Percentiles rank a stretch among this genome's conserved stretches.
phyloP scores from a whole-genome alignment of 1,284 basidiomycete species.

The Leccinum subspadiceum region DNA sequence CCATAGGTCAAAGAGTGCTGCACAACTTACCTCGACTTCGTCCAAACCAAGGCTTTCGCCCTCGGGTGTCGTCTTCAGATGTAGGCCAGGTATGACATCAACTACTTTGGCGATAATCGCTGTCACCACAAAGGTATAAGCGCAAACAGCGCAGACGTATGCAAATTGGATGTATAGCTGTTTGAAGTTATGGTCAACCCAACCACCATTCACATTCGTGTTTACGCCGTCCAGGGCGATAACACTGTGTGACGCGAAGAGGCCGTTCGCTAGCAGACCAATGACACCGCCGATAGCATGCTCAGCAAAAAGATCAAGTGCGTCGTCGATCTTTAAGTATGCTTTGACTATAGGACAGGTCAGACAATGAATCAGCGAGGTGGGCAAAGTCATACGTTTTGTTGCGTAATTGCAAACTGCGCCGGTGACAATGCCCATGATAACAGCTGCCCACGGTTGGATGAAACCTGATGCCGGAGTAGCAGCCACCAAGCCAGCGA shows the following conservation, averaged over 20 bases:
- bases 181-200: conserved; percentile 70
- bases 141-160: conserved; percentile 72
- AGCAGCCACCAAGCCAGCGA: conserved; percentile 89
- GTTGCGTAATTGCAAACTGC: conserved; percentile 86
- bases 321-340: conserved; percentile 71
- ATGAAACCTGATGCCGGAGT: conserved; percentile 75
- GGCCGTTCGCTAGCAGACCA: conserved; percentile 74
- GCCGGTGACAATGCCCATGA: conserved; percentile 78
- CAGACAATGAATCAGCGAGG: background rate
- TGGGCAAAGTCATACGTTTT: conserved; percentile 53
- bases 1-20: background rate
- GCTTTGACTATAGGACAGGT: conserved; percentile 54
- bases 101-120: conserved; percentile 66
- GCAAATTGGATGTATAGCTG: conserved; percentile 82
- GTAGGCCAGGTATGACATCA: conserved; percentile 76
- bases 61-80: conserved; percentile 71
- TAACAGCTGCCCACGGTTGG: conserved; percentile 66
- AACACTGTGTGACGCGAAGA: conserved; percentile 70
- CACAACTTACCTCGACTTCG: conserved; percentile 68
- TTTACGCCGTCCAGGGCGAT: conserved; percentile 77
- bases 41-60: conserved; percentile 89
- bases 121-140: conserved; percentile 68
- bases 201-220: conserved; percentile 66
- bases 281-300: conserved; percentile 90
- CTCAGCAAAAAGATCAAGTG: conserved; percentile 86